Evolutionary conservation across 306 rosid species (phyloP).

Genomic region (Citrullus amarus): DNA sequence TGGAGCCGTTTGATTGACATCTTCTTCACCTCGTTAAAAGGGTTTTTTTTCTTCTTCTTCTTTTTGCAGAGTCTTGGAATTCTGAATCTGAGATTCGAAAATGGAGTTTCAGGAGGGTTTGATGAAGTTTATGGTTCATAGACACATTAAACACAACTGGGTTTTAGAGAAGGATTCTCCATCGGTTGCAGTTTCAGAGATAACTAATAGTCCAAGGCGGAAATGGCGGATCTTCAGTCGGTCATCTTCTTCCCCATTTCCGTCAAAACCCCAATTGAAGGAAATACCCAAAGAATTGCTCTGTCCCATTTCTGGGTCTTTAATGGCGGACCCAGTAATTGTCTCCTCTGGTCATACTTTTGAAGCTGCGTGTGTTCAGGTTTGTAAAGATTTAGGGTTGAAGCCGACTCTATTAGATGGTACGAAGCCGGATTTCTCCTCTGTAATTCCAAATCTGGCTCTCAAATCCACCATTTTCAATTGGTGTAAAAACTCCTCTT

Average conservation of each 20-base stretch:
- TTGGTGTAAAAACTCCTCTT: slow-evolving; percentile 42
- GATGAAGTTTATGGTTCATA: slow-evolving; percentile 28
- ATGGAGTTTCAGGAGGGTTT: slow-evolving; percentile 61
- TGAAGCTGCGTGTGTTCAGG: slow-evolving; percentile 46
- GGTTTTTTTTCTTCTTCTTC: neutral
- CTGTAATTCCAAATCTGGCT: slow-evolving; percentile 70
- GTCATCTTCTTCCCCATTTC: slow-evolving; percentile 16
- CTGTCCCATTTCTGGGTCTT: slow-evolving; percentile 56
- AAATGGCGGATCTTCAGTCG: slow-evolving; percentile 60
- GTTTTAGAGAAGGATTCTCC: slow-evolving; percentile 2
- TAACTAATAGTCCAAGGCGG: slow-evolving; percentile 16
- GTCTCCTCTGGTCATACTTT: slow-evolving; percentile 87
- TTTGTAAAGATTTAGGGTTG: slow-evolving; percentile 40
- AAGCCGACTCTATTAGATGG: slow-evolving; percentile 42
- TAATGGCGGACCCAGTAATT: slow-evolving; percentile 88
- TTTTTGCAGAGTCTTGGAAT: neutral
- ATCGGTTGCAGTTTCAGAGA: slow-evolving; percentile 7
- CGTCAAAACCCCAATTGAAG: slow-evolving; percentile 20
- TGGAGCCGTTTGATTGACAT: neutral
- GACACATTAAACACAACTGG: slow-evolving; percentile 13
- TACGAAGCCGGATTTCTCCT: slow-evolving; percentile 57
- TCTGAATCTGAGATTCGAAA: neutral
- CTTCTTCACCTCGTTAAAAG: neutral
- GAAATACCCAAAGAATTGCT: slow-evolving; percentile 59
- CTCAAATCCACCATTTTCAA: slow-evolving; percentile 60